Evolutionary conservation across 208 protist species (phyloP), one percentile per base, ranked within the genome.

Genomic region (Tetramitus jugosus): DNA sequence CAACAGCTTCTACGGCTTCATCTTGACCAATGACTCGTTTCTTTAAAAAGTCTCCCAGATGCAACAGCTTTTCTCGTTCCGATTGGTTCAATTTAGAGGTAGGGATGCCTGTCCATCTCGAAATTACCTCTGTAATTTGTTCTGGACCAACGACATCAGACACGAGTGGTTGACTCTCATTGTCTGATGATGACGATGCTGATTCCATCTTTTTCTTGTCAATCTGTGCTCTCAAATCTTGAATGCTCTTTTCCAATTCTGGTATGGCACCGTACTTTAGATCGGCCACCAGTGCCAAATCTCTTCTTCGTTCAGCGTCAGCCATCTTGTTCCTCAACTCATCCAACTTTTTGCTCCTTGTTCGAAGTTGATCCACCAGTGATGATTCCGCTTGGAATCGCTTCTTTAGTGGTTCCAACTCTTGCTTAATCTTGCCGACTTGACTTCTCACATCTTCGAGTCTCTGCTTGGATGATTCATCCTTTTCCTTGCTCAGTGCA

Each of bases 51-150:
- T 81, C 53, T 26, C 69, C 52, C 20, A 94, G 81, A 14, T 84
- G 56, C 10, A 93, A 65, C 53, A 95, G 79, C 60, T 83, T 80
- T 60, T 97, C 87, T 7, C 89, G 89, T 84, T 98, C 93, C 13
- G 87, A 83, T 46, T 80, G 86, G 64, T 91, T 80, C n/a, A 97
- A 90, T 81, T 94, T 86, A n/a, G 78, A 71, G 2, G 98, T 93
- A 1, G 97, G 97, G 74, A 99, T 98, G 80, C 97, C 97, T 14
- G 97, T 99, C 81, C 91, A 95, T 42, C 94, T 88, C 6, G 96
- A 86, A n/a, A 99, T 92, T 14, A 99, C 91, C 65, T 92, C 88
- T 2, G 93, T 93, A 81, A 99, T 97, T 53, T 98, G 89, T 45
- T 88, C 86, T 45, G 89, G 80, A n/a, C 86, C 90, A 56, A 98